Conservation (phyloP, 2,329 filamentous ascomycete genomes). For the Fusarium haematococcum region DNA sequence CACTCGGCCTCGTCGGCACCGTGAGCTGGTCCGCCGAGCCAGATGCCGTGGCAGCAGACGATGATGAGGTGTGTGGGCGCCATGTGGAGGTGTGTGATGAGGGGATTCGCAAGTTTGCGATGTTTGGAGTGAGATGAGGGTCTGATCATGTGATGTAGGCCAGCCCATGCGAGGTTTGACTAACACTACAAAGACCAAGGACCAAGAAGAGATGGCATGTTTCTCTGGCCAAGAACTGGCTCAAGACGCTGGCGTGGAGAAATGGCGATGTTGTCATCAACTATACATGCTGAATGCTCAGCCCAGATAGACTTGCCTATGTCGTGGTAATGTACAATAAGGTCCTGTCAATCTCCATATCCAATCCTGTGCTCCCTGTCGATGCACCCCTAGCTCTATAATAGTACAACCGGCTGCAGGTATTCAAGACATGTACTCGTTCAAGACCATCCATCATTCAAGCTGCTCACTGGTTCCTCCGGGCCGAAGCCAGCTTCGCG, state of each 20-base stretch:
- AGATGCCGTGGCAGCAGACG: conserved; percentile 88
- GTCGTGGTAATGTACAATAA: conserved; percentile 30
- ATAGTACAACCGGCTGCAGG: conserved; percentile 31
- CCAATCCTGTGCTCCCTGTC: neutral
- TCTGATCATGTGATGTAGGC: conserved; percentile 46
- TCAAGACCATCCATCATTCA: conserved; percentile 6
- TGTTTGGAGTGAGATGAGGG: conserved; percentile 17
- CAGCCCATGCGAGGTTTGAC: neutral
- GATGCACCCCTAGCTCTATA: conserved; percentile 32
- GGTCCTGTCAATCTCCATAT: conserved; percentile 11
- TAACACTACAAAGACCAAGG: neutral
- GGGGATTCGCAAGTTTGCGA: conserved; percentile 21
- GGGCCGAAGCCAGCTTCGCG: conserved; percentile 14
- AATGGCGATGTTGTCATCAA: conserved; percentile 1
- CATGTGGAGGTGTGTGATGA: conserved; percentile 24
- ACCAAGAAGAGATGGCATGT: neutral
- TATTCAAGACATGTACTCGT: conserved; percentile 19
- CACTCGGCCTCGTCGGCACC: conserved; percentile 71
- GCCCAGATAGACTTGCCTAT: conserved; percentile 12
- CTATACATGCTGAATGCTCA: conserved; percentile 1
- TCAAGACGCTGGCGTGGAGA: neutral
- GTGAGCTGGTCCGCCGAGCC: conserved; percentile 66
- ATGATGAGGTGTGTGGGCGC: conserved; percentile 72
- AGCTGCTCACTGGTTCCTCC: conserved; percentile 18
- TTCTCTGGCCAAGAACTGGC: too few relatives aligned